Evolutionary conservation across 2,329 filamentous ascomycete species (phyloP).

Genomic region (Sordariomycetes sp.): DNA sequence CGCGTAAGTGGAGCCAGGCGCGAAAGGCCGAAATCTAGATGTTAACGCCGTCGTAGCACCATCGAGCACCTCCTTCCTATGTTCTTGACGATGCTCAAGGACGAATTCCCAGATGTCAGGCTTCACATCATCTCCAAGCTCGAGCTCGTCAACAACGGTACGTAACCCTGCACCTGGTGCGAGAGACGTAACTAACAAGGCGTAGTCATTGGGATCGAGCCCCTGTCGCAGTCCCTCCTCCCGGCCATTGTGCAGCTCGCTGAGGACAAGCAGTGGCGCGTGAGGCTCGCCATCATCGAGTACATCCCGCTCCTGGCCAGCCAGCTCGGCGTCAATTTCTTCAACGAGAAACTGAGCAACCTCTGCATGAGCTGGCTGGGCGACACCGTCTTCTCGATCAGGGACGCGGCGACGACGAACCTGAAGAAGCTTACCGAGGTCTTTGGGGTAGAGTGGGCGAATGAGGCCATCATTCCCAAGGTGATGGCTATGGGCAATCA

Average conservation of each 20-base stretch:
- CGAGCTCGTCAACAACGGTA: slow-evolving; percentile 92
- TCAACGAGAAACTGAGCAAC: slow-evolving; percentile 90
- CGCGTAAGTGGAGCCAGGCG: slow-evolving; percentile 49
- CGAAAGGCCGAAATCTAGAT: slow-evolving; percentile 7
- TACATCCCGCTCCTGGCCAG: slow-evolving; percentile 94
- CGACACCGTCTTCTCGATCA: slow-evolving; percentile 96
- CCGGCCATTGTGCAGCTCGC: slow-evolving; percentile 95
- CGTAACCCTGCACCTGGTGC: slow-evolving; percentile 8
- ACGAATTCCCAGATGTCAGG: slow-evolving; percentile 95
- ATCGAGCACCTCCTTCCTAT: slow-evolving; percentile 94
- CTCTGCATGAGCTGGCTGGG: slow-evolving; percentile 98
- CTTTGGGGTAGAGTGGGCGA: slow-evolving; percentile 96
- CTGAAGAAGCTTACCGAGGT: slow-evolving; percentile 97
- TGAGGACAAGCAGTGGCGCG: slow-evolving; percentile 98
- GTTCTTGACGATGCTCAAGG: slow-evolving; percentile 99
- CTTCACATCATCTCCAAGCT: slow-evolving; percentile 99
- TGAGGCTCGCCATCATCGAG: slow-evolving; percentile 95
- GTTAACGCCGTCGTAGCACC: slow-evolving; percentile 42
- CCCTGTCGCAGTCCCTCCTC: slow-evolving; percentile 89
- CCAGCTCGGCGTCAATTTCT: slow-evolving; percentile 93
- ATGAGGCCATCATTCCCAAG: slow-evolving; percentile 93
- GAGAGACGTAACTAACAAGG: not conserved
- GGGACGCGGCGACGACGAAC: slow-evolving; percentile 94
- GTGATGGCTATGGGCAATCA: slow-evolving; percentile 98
- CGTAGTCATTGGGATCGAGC: slow-evolving; percentile 89